Evolutionary conservation across 805 yeast species (phyloP).

Genomic region (Wickerhamomyces sydowiorum): DNA sequence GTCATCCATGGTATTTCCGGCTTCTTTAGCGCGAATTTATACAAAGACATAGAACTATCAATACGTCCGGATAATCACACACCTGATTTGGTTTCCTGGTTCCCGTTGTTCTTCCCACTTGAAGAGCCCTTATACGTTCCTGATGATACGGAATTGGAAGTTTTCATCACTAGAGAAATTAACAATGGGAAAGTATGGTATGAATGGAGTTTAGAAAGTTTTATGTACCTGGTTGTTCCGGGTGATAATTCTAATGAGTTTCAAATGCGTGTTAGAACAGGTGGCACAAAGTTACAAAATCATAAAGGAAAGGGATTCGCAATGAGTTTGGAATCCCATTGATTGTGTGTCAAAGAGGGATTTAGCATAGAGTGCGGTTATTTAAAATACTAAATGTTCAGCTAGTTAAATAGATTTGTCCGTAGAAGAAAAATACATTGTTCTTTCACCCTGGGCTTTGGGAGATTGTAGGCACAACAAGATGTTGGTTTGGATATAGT

Average conservation of each 20-base stretch:
- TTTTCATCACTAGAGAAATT: conserved; percentile 44
- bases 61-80: conserved; percentile 41
- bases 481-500: too few relatives aligned
- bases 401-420: not conserved
- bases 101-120: conserved; percentile 62
- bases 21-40: conserved; percentile 65
- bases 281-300: conserved; percentile 33
- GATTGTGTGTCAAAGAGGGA: not conserved
- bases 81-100: conserved; percentile 54
- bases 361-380: not conserved
- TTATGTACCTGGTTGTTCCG: conserved; percentile 34
- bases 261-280: conserved; percentile 33
- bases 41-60: conserved; percentile 48
- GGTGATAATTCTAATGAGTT: conserved; percentile 12
- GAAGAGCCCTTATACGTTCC: conserved; percentile 44
- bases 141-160: conserved; percentile 49
- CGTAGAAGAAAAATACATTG: too few relatives aligned
- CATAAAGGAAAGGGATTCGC: conserved; percentile 26
- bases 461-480: too few relatives aligned
- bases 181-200: conserved; percentile 50
- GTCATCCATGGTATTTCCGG: conserved; percentile 73
- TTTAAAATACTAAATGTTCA: too few relatives aligned
- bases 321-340: conserved; percentile 4
- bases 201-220: conserved; percentile 58
- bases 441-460: too few relatives aligned